Percentiles rank a stretch among this genome's conserved stretches.
These are phyloP conservation scores for Xylariaceae sp. DNA, from an alignment of 2,329 filamentous ascomycete genomes.

Conservation along the genomic window DNA sequence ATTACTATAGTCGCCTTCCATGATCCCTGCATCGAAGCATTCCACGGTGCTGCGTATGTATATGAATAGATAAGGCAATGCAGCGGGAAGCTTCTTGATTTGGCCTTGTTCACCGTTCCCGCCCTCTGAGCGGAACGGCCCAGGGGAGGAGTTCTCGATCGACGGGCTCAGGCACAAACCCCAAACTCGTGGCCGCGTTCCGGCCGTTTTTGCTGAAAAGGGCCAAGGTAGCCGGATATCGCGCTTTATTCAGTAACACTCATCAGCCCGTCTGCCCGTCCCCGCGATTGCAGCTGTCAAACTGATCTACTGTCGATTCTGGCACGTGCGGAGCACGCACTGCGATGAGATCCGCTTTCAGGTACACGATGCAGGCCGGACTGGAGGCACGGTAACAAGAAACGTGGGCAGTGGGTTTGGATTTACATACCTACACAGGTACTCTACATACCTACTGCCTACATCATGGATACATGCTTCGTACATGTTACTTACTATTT, in stretches of 20 bases:
- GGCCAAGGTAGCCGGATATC: conserved; percentile 9
- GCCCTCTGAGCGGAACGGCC: conserved; percentile 14
- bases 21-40: conserved; percentile 14
- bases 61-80: neutral
- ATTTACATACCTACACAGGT: neutral
- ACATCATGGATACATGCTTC: too few species aligned
- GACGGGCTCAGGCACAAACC: conserved; percentile 16
- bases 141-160: conserved; percentile 20
- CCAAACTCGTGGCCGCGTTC: conserved; percentile 22
- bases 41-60: too few species aligned
- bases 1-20: neutral
- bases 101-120: conserved; percentile 29
- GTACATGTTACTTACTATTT: too few species aligned
- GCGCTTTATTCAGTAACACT: conserved; percentile 19
- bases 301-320: neutral
- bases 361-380: neutral
- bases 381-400: neutral
- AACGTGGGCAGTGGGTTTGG: neutral
- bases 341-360: conserved; percentile 1
- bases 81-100: conserved; percentile 24
- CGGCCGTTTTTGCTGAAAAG: conserved; percentile 19
- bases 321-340: conserved; percentile 5
- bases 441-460: too few species aligned
- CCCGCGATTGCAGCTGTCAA: conserved; percentile 9
- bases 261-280: conserved; percentile 21